Percentiles rank a stretch among this genome's conserved stretches.
These are phyloP conservation scores for Myxozyma geophila DNA, from an alignment of 805 yeast genomes.

Conservation along the genomic window DNA sequence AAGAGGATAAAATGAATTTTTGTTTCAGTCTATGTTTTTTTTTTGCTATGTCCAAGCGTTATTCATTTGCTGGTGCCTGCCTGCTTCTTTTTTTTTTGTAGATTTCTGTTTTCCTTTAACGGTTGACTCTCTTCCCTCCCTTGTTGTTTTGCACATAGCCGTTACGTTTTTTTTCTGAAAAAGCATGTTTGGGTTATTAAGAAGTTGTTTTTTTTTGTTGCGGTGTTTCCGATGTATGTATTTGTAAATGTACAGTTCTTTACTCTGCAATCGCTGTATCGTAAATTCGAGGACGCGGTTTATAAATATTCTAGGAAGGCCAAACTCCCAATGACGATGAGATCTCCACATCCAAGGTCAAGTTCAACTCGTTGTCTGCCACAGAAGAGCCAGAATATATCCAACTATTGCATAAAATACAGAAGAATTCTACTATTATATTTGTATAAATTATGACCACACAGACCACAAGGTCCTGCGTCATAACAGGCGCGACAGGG, in stretches of 20 bases:
- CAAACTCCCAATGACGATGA: background rate
- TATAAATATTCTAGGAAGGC: too few relatives aligned
- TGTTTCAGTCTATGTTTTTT: background rate
- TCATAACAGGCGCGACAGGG: conserved; percentile 34
- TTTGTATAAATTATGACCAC: background rate
- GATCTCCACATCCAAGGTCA: background rate
- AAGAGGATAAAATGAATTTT: background rate
- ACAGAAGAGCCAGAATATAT: too few relatives aligned
- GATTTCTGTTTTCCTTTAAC: too few relatives aligned
- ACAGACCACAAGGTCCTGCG: conserved; percentile 3
- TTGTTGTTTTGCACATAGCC: too few relatives aligned
- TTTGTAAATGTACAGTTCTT: background rate
- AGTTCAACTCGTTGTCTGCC: too few relatives aligned
- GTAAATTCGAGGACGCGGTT: too few relatives aligned
- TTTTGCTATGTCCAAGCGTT: background rate
- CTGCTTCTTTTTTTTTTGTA: too few relatives aligned
- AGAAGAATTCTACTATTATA: too few relatives aligned
- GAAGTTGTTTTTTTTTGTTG: background rate
- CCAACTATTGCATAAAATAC: too few relatives aligned
- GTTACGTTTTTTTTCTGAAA: too few relatives aligned
- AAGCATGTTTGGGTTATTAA: background rate
- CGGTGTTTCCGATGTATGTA: background rate
- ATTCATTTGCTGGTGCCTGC: background rate
- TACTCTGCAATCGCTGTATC: background rate
- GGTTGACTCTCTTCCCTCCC: too few relatives aligned